These are phyloP conservation scores for Coprinopsis sp. DNA, from an alignment of 768 basidiomycete species.

Conservation along the genomic window DNA sequence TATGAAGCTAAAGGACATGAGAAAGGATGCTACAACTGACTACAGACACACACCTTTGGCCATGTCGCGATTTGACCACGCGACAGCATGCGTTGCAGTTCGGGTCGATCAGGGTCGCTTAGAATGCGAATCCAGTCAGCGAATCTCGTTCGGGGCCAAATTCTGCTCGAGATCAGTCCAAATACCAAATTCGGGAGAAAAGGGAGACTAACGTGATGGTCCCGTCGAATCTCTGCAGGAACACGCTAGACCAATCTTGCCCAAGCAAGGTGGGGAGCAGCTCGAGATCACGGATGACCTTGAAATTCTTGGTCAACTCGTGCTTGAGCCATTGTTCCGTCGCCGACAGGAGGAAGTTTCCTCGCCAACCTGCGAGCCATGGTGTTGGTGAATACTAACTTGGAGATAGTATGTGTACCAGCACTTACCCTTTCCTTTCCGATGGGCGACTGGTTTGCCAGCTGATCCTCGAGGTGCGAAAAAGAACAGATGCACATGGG, in stretches of 20 bases:
- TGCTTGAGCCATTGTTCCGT: slow-evolving; percentile 94
- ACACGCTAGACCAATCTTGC: slow-evolving; percentile 95
- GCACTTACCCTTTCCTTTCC: slow-evolving; percentile 79
- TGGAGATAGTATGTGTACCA: background rate
- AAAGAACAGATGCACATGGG: slow-evolving; percentile 90
- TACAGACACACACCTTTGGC: slow-evolving; percentile 70
- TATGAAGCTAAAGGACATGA: slow-evolving; percentile 60
- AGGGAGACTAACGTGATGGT: slow-evolving; percentile 65
- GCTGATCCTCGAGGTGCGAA: slow-evolving; percentile 87
- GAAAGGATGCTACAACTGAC: background rate
- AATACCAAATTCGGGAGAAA: background rate
- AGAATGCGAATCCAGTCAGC: slow-evolving; percentile 83
- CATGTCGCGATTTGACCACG: slow-evolving; percentile 92
- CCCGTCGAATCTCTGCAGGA: slow-evolving; percentile 90
- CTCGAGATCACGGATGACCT: slow-evolving; percentile 95
- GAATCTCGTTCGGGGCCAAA: slow-evolving; percentile 81
- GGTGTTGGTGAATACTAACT: slow-evolving; percentile 18
- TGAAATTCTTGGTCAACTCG: slow-evolving; percentile 95
- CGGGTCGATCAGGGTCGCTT: slow-evolving; percentile 74
- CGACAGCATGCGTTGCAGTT: slow-evolving; percentile 81
- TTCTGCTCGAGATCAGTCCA: slow-evolving; percentile 36
- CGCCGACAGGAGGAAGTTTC: slow-evolving; percentile 88
- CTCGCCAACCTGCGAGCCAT: slow-evolving; percentile 69
- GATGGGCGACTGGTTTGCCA: slow-evolving; percentile 90
- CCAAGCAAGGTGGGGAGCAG: slow-evolving; percentile 90